Base-by-base conservation (phyloP, 176 grass and related monocot species). In the Avena eriantha region DNA sequence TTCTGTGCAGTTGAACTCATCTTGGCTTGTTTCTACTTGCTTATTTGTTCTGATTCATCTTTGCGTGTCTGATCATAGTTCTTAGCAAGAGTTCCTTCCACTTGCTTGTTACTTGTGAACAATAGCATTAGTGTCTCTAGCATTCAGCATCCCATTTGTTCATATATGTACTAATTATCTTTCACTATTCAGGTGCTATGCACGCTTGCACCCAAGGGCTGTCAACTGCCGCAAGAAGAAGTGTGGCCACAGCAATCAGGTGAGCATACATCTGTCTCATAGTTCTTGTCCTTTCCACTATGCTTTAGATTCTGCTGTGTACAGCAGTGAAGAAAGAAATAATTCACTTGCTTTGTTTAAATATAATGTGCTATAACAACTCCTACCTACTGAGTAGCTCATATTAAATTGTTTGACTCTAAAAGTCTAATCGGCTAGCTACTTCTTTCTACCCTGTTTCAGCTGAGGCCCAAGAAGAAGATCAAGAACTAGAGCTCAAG, bases 141-240 rank as follows among this genome's bases (percentile, higher is more conserved):
- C 17, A 18, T 18, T 9, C 4, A 22, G 4, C 46, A 4, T 46
- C 1, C 3, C 4, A 72, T 12, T 5, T 22, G 12, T 3, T 23
- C 2, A 24, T 36, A 24, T 36, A 14, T 67, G 10, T 0, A 0
- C 8, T 3, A 19, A 81, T 5, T 16, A 14, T 1, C 45, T 0
- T 51, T 0, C 2, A 43, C 15, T 0, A 43, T 60, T 0, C 58
- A 97, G 95, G 76, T 97, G 95, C 84, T 97, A 97, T 60, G 95
- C 95, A 3, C 89, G 95, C 13, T 88, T 97, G 45, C 95, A 97
- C 47, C 95, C 95, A 17, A 94, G 95, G 87, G 95, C 95, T 82
- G 95, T 97, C n/a, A 93, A 97, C 73, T 97, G 95, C 82, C 95
- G 92, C 33, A 97, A 97, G 90, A 97, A 97, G 92, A 97, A 97